Evolutionary conservation across 78 protist species (phyloP), one percentile per base, ranked within the genome.

Genomic region (Dictyostelium discoideum): DNA sequence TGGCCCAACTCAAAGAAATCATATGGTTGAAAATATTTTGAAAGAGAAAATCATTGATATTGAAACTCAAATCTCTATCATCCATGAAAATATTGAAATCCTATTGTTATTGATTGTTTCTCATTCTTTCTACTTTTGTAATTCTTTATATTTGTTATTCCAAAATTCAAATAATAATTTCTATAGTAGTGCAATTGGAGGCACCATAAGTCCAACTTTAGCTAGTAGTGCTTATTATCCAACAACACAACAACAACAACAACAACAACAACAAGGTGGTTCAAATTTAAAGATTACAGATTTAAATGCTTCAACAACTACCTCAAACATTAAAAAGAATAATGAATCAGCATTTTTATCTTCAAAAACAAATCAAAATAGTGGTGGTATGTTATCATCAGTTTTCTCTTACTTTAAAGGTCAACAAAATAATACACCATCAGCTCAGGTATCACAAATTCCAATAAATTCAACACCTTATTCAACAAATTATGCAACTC

Each of bases 81-180:
- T 90, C 10, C 26, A 72, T 3, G 88, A 90, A 54, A 82, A 67
- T 37, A 72, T 90, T 57, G 95, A 90, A 42, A 54, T 80, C 0
- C 37, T 90, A 3, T 82, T 90, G 60, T 10, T 90, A 10, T 16
- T 90, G 2, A 82, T 90, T 50, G 88, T 72, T 5, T 18, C 88
- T 22, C 95, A 90, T 54, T 77, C 95, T 2, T 90, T 29, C 63
- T 82, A 90, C 26, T 90, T 67, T 44, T 54, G 84, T 24, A 16
- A 39, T 11, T 50, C 65, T 1, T 32, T 90, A 5, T 42, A 18
- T 2, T 14, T 50, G 54, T 32, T 90, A 24, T 90, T 90, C 73
- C 54, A 84, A 54, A 26, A 16, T 40, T 20, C 69, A 60, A 60
- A 60, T 60, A 82, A 82, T 18, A 39, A 29, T 39, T 18, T 26